These are phyloP conservation scores for Leishmania turanica DNA, from an alignment of 208 protist genomes.

Conservation along the genomic window DNA sequence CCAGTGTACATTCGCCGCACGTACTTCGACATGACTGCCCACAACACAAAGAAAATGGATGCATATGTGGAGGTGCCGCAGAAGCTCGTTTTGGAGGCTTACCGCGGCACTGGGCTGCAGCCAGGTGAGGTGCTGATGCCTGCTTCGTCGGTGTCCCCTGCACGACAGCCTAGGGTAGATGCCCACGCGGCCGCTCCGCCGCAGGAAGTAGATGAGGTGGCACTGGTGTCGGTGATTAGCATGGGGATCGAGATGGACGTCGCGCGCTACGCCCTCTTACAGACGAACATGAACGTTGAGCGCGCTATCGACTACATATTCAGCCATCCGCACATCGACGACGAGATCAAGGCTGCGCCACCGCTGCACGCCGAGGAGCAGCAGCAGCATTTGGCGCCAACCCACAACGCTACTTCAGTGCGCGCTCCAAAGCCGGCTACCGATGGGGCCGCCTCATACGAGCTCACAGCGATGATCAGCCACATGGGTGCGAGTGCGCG, in stretches of 20 bases:
- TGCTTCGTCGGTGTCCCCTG: not conserved
- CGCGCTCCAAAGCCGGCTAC: constrained; percentile 16
- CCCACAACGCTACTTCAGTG: not conserved
- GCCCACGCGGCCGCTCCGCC: not conserved
- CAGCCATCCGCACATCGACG: constrained; percentile 88
- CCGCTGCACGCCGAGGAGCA: not conserved
- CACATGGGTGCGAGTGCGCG: constrained; percentile 91
- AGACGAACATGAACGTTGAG: constrained; percentile 93
- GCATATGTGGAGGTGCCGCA: constrained; percentile 87
- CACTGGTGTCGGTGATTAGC: constrained; percentile 76
- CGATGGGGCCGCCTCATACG: constrained; percentile 70
- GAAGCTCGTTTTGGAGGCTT: constrained; percentile 54
- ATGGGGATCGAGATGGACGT: constrained; percentile 88
- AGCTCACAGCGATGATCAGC: constrained; percentile 88
- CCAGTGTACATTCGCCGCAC: constrained; percentile 76
- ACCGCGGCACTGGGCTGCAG: constrained; percentile 65
- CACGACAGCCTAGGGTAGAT: constrained; percentile 3
- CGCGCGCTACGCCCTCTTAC: constrained; percentile 75
- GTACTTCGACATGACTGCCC: constrained; percentile 75
- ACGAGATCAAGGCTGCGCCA: constrained; percentile 25
- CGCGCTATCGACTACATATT: constrained; percentile 97
- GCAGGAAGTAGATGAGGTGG: constrained; percentile 66
- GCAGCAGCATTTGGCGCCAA: not conserved
- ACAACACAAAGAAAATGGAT: constrained; percentile 86
- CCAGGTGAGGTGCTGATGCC: constrained; percentile 69